Evolutionary conservation across 2,329 filamentous ascomycete species (phyloP).

Genomic region (Aspergillus candidus): DNA sequence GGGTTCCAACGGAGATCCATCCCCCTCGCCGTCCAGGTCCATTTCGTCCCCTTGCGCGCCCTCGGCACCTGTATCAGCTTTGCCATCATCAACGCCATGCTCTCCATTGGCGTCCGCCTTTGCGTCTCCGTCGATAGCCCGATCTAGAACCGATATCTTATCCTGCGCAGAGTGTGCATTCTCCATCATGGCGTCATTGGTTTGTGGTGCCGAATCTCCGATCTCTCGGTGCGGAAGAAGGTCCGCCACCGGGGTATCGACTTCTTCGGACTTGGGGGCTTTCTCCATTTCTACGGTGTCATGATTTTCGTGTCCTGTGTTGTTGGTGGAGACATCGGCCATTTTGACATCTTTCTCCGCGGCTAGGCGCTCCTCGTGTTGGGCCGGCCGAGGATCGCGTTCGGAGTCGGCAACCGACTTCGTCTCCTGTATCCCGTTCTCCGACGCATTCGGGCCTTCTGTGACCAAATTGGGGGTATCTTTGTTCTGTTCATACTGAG

Average conservation of each 20-base stretch:
- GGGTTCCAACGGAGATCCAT: conserved; percentile 35
- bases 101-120: conserved; percentile 12
- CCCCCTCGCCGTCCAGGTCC: conserved; percentile 27
- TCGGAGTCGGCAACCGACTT: conserved; percentile 3
- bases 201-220: conserved; percentile 9
- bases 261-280: conserved; percentile 32
- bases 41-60: conserved; percentile 18
- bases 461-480: conserved; percentile 7
- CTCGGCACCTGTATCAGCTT: conserved; percentile 1
- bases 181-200: conserved; percentile 9
- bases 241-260: conserved; percentile 28
- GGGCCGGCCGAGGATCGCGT: conserved; percentile 8
- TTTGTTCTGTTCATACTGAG: conserved; percentile 13
- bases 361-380: conserved; percentile 7
- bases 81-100: conserved; percentile 4
- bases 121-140: conserved; percentile 8
- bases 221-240: conserved; percentile 28
- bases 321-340: conserved; percentile 20
- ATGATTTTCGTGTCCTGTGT: conserved; percentile 4
- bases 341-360: conserved; percentile 30
- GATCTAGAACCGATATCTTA: conserved; percentile 6
- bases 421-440: conserved; percentile 10
- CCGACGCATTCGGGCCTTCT: conserved; percentile 5
- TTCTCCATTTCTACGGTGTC: conserved; percentile 11
- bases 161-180: conserved; percentile 4